Conservation (phyloP, 768 basidiomycete species). For the Trametes cinnabarina region DNA sequence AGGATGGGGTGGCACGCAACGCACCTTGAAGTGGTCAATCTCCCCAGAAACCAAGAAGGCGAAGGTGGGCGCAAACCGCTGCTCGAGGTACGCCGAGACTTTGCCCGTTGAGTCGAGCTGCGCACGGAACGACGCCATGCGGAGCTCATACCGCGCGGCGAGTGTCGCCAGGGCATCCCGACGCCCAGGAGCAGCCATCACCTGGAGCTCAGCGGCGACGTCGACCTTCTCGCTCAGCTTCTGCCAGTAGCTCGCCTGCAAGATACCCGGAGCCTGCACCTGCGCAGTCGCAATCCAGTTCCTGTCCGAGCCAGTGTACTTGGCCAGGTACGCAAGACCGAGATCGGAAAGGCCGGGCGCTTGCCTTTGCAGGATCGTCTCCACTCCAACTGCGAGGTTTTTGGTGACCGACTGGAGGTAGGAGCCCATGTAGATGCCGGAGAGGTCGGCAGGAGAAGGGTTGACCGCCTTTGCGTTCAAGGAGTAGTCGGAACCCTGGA, state of each 20-base stretch:
- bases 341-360: slow-evolving; percentile 69
- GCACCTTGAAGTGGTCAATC: slow-evolving; percentile 97
- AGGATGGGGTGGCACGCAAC: too few species aligned
- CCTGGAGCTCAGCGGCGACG: slow-evolving; percentile 90
- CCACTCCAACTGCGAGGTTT: slow-evolving; percentile 84
- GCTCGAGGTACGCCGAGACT: slow-evolving; percentile 91
- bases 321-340: slow-evolving; percentile 75
- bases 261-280: slow-evolving; percentile 73
- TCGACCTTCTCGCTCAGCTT: slow-evolving; percentile 94
- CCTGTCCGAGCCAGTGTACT: slow-evolving; percentile 67
- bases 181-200: slow-evolving; percentile 74
- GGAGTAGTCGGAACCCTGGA: slow-evolving; percentile 82
- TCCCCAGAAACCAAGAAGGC: slow-evolving; percentile 94
- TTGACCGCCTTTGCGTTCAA: slow-evolving; percentile 88
- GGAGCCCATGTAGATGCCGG: slow-evolving; percentile 89
- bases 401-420: slow-evolving; percentile 92
- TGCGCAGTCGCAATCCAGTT: slow-evolving; percentile 95
- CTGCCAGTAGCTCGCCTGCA: slow-evolving; percentile 96
- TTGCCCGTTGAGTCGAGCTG: slow-evolving; percentile 95
- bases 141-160: slow-evolving; percentile 95
- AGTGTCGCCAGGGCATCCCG: slow-evolving; percentile 91
- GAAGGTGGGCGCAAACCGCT: slow-evolving; percentile 93
- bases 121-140: slow-evolving; percentile 90
- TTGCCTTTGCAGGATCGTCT: slow-evolving; percentile 80
- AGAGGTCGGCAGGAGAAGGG: slow-evolving; percentile 81